Evolutionary conservation across 2,329 filamentous ascomycete species (phyloP).

Genomic region (Xylariaceae sp.): DNA sequence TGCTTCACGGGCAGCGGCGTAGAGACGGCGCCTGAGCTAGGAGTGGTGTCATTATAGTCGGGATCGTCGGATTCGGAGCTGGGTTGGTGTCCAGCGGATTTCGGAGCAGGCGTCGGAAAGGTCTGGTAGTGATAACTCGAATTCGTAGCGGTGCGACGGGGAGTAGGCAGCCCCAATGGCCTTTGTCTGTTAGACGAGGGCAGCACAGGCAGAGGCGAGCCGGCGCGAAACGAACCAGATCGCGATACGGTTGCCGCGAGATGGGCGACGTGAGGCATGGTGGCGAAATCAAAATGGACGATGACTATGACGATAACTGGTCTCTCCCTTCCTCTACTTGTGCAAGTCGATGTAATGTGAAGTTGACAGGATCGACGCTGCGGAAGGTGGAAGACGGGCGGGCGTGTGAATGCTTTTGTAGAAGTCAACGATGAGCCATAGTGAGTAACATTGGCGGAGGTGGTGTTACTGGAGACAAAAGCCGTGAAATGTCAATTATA

Average conservation of each 20-base stretch:
- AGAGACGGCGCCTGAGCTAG: slow-evolving; percentile 41
- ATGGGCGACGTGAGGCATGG: slow-evolving; percentile 20
- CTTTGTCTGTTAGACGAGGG: slow-evolving; percentile 9
- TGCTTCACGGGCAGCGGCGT: slow-evolving; percentile 79
- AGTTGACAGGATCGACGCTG: too few relatives aligned
- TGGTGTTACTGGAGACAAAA: too few relatives aligned
- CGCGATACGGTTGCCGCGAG: slow-evolving; percentile 21
- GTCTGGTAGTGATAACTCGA: slow-evolving; percentile 67
- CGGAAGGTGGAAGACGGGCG: too few relatives aligned
- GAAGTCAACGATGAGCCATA: too few relatives aligned
- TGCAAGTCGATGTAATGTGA: too few relatives aligned
- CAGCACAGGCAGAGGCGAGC: slow-evolving; percentile 29
- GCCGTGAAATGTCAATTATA: too few relatives aligned
- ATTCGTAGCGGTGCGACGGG: slow-evolving; percentile 34
- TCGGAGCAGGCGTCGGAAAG: slow-evolving; percentile 70
- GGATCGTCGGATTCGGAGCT: slow-evolving; percentile 30
- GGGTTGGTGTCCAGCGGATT: slow-evolving; percentile 47
- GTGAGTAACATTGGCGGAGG: too few relatives aligned
- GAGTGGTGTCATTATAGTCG: slow-evolving; percentile 23
- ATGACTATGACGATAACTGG: not conserved
- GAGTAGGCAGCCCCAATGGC: slow-evolving; percentile 5
- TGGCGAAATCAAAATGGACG: not conserved
- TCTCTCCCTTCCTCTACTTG: not conserved
- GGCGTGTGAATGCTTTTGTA: too few relatives aligned
- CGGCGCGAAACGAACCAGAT: slow-evolving; percentile 29